A percentile compares a stretch with the other conserved stretches of the same genome.
Evolutionary conservation across 2,329 filamentous ascomycete genomes (phyloP).

Genomic region (Sporothrix inflata): DNA sequence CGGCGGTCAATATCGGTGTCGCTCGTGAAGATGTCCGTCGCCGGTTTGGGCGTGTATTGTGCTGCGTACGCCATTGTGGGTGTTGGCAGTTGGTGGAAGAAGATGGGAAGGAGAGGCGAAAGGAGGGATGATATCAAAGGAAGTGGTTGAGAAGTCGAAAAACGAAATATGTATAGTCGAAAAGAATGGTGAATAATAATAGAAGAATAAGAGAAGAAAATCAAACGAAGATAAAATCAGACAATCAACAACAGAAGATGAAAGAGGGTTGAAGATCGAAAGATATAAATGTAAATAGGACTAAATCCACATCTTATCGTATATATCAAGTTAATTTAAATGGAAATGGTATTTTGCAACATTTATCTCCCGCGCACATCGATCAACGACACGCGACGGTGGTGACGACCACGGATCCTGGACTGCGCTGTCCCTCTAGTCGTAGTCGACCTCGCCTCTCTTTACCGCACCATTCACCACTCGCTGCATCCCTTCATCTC

Average conservation of each 20-base stretch:
- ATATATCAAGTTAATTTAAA: neutral
- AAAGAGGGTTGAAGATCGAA: neutral
- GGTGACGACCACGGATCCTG: neutral
- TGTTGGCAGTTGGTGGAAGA: neutral
- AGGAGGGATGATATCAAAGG: neutral
- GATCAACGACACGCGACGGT: neutral
- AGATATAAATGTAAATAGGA: neutral
- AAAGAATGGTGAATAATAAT: no score
- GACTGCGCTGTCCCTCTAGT: no score
- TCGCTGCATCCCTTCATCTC: neutral
- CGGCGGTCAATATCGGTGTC: constrained; percentile 71
- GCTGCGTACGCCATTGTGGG: constrained; percentile 25
- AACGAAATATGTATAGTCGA: neutral
- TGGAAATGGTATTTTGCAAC: neutral
- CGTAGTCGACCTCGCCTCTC: neutral
- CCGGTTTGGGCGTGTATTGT: constrained; percentile 44
- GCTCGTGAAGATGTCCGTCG: constrained; percentile 64
- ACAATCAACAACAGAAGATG: neutral
- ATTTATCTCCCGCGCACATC: neutral
- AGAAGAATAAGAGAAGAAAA: neutral
- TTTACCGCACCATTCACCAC: neutral
- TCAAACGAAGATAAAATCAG: neutral
- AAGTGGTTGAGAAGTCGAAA: neutral
- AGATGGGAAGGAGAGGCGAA: neutral
- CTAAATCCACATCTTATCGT: neutral